Base-by-base conservation (phyloP, 208 protist genomes). In the Wallacemonas rigidus region DNA sequence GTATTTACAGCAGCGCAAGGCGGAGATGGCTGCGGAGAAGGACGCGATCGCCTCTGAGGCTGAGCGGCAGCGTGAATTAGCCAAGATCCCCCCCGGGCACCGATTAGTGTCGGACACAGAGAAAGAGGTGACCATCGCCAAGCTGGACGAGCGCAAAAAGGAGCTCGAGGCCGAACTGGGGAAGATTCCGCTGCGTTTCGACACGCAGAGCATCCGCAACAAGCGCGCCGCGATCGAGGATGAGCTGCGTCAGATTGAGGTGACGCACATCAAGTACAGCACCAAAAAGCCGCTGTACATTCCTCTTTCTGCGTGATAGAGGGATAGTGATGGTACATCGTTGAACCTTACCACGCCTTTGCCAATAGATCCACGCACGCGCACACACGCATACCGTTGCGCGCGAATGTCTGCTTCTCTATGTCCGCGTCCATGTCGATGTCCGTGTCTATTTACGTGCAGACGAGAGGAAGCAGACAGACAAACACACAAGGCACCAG, bases 151-250 rank as follows among this genome's bases (percentile, higher is more conserved):
- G 68, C 70, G 91, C 36, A 74, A 82, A 57, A 73, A 76, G 48
- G 91, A 96, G 77, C 73, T 96, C 67, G 87, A 96, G 72, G n/a
- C n/a, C 47, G 82, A 94, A 76, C 77, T 96, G 26, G 80, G 80
- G 40, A 87, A 89, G 43, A 91, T 96, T 75, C 91, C 91, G 11
- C 85, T 96, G 41, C 89, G 91, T 26, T 96, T 88, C 62, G 91
- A 96, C 71, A 96, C 91, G 26, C 80, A 87, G 61, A 76, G 85
- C 1, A 92, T 93, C 43, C 85, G 86, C 55, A 80, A 80, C 62
- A 74, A 78, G 2, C 83, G 87, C 4, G 61, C 69, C 45, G 72
- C 74, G 43, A 94, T 96, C 69, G 87, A 96, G 68, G 76, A 81
- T 1, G 91, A 96, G 70, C 73, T 96, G 63, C 74, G 63, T 15